Evolutionary conservation across 306 rosid species (phyloP).

Genomic region (Glycine soja): DNA sequence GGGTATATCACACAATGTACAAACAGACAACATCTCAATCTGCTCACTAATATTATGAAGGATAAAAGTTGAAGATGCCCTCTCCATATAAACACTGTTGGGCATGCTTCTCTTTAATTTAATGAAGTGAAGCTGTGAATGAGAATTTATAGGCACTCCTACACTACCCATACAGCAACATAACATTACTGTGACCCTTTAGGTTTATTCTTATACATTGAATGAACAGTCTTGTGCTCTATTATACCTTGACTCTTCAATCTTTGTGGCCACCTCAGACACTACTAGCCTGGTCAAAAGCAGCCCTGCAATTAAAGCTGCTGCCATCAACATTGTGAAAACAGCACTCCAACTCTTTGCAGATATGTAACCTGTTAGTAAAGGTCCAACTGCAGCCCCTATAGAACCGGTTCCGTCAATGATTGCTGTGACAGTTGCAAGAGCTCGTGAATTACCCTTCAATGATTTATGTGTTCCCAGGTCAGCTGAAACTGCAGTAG

Average conservation of each 20-base stretch:
- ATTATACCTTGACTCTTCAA: constrained; percentile 68
- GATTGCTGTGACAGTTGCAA: constrained; percentile 95
- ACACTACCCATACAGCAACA: constrained; percentile 28
- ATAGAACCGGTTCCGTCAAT: constrained; percentile 97
- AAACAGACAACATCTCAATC: constrained; percentile 44
- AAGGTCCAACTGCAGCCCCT: constrained; percentile 96
- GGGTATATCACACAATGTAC: constrained; percentile 47
- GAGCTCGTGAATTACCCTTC: constrained; percentile 85
- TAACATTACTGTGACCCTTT: not conserved
- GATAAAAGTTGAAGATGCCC: constrained; percentile 42
- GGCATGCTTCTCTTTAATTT: constrained; percentile 30
- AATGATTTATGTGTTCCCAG: constrained; percentile 94
- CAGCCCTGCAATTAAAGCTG: constrained; percentile 91
- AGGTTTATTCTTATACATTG: constrained; percentile 51
- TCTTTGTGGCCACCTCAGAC: constrained; percentile 77
- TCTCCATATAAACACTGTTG: constrained; percentile 42
- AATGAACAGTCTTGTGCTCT: constrained; percentile 45
- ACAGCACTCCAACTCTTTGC: constrained; percentile 84
- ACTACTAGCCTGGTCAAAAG: constrained; percentile 85
- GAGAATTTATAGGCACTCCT: constrained; percentile 41
- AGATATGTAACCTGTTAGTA: constrained; percentile 89
- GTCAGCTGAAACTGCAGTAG: constrained; percentile 97
- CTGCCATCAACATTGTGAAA: constrained; percentile 89
- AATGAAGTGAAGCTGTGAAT: constrained; percentile 41
- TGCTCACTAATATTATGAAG: constrained; percentile 41